phyloP scores from a whole-genome alignment of 78 protist species.

The Planoprotostelium fungivorum region DNA sequence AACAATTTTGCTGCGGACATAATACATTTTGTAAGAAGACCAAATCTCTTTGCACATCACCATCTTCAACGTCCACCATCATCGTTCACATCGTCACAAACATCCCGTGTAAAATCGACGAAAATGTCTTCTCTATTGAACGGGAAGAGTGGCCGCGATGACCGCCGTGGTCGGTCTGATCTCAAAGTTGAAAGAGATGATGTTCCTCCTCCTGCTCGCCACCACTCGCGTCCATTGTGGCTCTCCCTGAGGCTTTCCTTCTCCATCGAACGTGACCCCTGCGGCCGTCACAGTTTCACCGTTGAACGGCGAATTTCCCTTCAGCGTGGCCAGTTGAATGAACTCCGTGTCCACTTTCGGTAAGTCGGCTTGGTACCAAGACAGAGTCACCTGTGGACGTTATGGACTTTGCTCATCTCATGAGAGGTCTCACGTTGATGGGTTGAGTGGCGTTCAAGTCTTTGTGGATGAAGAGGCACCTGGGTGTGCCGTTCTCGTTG shows the following conservation, averaged over 20 bases:
- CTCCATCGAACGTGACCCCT: background rate
- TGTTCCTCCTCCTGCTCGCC: background rate
- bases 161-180: too few relatives aligned
- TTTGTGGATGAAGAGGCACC: background rate
- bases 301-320: background rate
- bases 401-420: background rate
- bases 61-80: too few relatives aligned
- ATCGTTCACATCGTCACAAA: too few relatives aligned
- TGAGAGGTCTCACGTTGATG: background rate
- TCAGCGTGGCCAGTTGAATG: background rate
- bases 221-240: background rate
- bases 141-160: too few relatives aligned
- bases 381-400: background rate
- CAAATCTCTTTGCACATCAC: too few relatives aligned
- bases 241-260: background rate
- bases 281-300: background rate
- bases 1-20: too few relatives aligned
- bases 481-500: background rate
- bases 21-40: too few relatives aligned
- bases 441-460: background rate
- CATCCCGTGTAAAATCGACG: too few relatives aligned
- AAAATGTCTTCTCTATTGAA: too few relatives aligned
- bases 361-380: background rate
- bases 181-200: background rate
- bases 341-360: background rate